phyloP scores from a whole-genome alignment of 2,329 filamentous ascomycete genomes.

The Alternaria tenuissima region DNA sequence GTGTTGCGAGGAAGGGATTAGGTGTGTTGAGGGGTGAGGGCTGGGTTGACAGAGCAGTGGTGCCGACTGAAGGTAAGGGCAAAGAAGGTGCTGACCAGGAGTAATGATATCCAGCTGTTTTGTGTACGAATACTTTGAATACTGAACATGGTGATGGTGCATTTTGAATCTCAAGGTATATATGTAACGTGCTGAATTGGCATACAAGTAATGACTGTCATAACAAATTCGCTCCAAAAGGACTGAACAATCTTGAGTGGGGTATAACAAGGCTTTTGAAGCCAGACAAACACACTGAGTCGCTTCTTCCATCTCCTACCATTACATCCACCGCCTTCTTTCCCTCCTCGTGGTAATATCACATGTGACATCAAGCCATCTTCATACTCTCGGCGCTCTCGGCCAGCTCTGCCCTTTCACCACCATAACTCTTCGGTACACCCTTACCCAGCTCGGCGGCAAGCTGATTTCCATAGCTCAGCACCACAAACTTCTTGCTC shows the following conservation, averaged over 20 bases:
- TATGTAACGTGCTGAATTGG: neutral
- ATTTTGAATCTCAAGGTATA: neutral
- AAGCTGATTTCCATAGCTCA: conserved; percentile 70
- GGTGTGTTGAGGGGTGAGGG: conserved; percentile 79
- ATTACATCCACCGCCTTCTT: conserved; percentile 16
- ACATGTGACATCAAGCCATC: conserved; percentile 29
- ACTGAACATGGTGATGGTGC: neutral
- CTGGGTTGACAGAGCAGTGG: conserved; percentile 68
- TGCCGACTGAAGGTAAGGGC: conserved; percentile 18
- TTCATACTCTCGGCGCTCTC: conserved; percentile 54
- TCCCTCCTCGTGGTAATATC: neutral
- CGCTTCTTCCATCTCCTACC: conserved; percentile 20
- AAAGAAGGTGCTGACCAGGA: conserved; percentile 10
- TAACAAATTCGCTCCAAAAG: neutral
- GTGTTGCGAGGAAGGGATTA: conserved; percentile 73
- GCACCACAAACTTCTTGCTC: conserved; percentile 59
- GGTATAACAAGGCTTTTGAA: conserved; percentile 26
- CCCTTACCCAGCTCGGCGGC: conserved; percentile 70
- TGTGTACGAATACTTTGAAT: neutral
- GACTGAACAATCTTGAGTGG: conserved; percentile 8
- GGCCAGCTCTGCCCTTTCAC: conserved; percentile 66
- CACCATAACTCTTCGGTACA: conserved; percentile 81
- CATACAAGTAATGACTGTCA: neutral
- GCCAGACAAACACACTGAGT: neutral
- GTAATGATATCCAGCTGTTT: conserved; percentile 8